These are phyloP conservation scores for Alternaria gaisen DNA, from an alignment of 2,329 filamentous ascomycete genomes.

Conservation along the genomic window DNA sequence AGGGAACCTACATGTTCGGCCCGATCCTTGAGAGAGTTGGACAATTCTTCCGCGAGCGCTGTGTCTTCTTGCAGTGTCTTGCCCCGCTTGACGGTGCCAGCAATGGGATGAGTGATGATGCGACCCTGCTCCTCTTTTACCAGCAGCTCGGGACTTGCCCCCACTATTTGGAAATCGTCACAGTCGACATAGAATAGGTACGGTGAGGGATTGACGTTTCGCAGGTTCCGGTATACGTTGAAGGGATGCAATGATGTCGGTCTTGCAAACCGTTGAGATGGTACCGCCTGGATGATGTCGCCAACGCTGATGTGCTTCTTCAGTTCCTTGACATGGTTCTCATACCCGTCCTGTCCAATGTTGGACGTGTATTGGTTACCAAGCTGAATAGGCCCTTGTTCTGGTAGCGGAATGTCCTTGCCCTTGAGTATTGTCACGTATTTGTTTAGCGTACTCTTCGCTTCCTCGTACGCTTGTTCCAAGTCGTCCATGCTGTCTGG, in stretches of 20 bases:
- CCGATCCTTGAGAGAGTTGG: slow-evolving; percentile 83
- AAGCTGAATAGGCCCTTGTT: slow-evolving; percentile 75
- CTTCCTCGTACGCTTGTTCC: slow-evolving; percentile 73
- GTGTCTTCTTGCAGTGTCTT: slow-evolving; percentile 83
- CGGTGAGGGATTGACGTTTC: slow-evolving; percentile 96
- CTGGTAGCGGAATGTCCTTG: slow-evolving; percentile 78
- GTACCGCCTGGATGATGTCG: slow-evolving; percentile 97
- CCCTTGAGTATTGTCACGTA: slow-evolving; percentile 77
- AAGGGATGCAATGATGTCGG: slow-evolving; percentile 94
- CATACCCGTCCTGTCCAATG: slow-evolving; percentile 87
- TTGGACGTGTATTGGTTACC: slow-evolving; percentile 89
- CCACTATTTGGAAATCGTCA: slow-evolving; percentile 90
- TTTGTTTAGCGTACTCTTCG: slow-evolving; percentile 69
- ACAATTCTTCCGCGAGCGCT: slow-evolving; percentile 77
- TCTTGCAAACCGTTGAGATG: slow-evolving; percentile 89
- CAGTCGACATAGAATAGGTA: slow-evolving; percentile 98
- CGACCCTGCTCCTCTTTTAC: slow-evolving; percentile 88
- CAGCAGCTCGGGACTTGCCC: slow-evolving; percentile 91
- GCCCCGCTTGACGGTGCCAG: slow-evolving; percentile 91
- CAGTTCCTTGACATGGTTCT: slow-evolving; percentile 82
- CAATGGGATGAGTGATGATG: slow-evolving; percentile 96
- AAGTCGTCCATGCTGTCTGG: slow-evolving; percentile 64
- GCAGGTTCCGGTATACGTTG: slow-evolving; percentile 95
- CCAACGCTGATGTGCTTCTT: slow-evolving; percentile 91
- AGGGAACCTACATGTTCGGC: slow-evolving; percentile 48